Evolutionary conservation across 495 filamentous ascomycete species (phyloP), one percentile per base, ranked within the genome.

Genomic region (Lasiosphaeris hirsuta): DNA sequence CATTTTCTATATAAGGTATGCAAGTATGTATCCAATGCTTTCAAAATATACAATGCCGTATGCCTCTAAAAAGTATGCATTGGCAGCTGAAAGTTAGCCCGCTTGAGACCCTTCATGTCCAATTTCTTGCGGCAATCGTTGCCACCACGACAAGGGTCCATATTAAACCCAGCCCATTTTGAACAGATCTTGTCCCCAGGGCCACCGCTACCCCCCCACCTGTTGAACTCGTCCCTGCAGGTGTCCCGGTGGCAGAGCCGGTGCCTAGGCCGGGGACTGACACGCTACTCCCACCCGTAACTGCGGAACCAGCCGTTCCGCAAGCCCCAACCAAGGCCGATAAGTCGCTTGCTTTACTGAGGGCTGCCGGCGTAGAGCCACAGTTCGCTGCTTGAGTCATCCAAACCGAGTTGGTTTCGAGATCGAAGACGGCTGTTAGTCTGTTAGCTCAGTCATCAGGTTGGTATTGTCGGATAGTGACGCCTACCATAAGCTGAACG

Each of bases 401-500:
- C 63, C 74, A 76, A 18, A 78, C 66, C 7, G 66, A 64, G 60
- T 75, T 62, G 41, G 69, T 71, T 35, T 75, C 73, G 45, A 78
- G 73, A 41, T 80, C 77, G 51, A 80, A 78, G 23, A 78, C 75
- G 23, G 69, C 75, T 78, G 38, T n/a, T 0, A 10, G n/a, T 63
- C 49, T 59, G 35, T 50, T 9, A 37, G 30, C 30, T 15, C 35
- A 5, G 23, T 10, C 2, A 4, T 10, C 7, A 9, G 9, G 30
- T 7, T 33, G 36, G 7, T 18, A 45, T 13, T 9, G 38, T 2
- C 45, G 15, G 8, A 40, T 46, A 10, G 36, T 3, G 8, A 39
- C 2, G 70, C 74, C 50, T 56, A 79, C 76, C 88, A 64, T 97
- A 98, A 1, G 91, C 91, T 39, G 86, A 90, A 59, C 94, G 84